phyloP scores from a whole-genome alignment of 306 rosid species.

The Sophora flavescens region DNA sequence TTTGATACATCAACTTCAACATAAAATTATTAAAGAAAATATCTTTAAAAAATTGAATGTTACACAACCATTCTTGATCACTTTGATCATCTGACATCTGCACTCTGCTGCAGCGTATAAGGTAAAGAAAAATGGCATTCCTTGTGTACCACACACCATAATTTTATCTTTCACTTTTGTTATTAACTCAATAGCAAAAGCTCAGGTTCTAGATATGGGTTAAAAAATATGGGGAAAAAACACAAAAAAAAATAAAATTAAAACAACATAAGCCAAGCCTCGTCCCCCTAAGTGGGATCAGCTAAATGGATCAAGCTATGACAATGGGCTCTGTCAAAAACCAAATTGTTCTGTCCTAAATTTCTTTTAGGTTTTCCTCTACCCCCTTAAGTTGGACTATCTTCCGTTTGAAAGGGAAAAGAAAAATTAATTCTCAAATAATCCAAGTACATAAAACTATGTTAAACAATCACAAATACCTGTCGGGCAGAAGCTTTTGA shows the following conservation, averaged over 20 bases:
- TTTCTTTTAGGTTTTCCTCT: constrained; percentile 26
- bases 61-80: constrained; percentile 9
- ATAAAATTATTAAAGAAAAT: constrained; percentile 4
- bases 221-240: neutral
- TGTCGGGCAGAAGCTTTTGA: constrained; percentile 96
- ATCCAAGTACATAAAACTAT: constrained; percentile 32
- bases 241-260: constrained; percentile 1
- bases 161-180: constrained; percentile 17
- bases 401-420: constrained; percentile 30
- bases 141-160: constrained; percentile 33
- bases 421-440: constrained; percentile 14
- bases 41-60: constrained; percentile 26
- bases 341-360: constrained; percentile 3
- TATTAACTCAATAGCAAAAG: constrained; percentile 29
- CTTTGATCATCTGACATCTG: constrained; percentile 2
- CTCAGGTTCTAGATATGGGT: constrained; percentile 13
- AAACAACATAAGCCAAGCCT: constrained; percentile 21
- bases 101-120: neutral
- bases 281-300: neutral
- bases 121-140: constrained; percentile 28
- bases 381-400: constrained; percentile 24
- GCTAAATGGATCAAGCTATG: neutral
- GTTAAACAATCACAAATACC: constrained; percentile 58
- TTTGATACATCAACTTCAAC: constrained; percentile 18
- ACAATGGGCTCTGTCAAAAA: constrained; percentile 26